Percentiles rank a stretch among this genome's conserved stretches.
Conservation (phyloP, 75 land plant species). For the Pinus albicaulis region DNA sequence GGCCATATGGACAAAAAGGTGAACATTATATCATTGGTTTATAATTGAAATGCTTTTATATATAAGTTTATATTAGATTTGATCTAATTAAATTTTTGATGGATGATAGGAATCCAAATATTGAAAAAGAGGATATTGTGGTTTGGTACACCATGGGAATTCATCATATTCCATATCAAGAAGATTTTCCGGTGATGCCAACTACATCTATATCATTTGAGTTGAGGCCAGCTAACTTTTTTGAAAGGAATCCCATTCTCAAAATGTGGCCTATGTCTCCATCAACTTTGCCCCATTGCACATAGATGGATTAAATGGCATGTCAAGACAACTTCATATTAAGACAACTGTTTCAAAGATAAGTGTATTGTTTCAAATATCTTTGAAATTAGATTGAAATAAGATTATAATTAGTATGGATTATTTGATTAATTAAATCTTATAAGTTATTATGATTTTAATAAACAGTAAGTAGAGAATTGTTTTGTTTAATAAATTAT, state of each 20-base stretch:
- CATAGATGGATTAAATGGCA: neutral
- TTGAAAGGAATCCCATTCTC: slow-evolving; percentile 54
- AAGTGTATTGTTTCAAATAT: no score
- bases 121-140: slow-evolving; percentile 62
- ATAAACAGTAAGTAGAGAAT: no score
- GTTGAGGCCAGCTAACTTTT: slow-evolving; percentile 60
- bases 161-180: slow-evolving; percentile 72
- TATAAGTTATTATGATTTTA: no score
- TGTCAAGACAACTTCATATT: no score
- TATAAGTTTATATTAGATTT: no score
- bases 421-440: no score
- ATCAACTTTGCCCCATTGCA: neutral
- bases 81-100: no score
- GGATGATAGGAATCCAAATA: slow-evolving; percentile 38
- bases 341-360: no score
- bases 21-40: neutral
- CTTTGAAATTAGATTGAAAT: no score
- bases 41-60: no score
- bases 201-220: slow-evolving; percentile 41
- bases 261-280: neutral
- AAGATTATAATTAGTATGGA: no score
- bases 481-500: no score
- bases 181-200: slow-evolving; percentile 69
- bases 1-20: slow-evolving; percentile 44
- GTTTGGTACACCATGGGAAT: slow-evolving; percentile 66